These are phyloP conservation scores for Spizellomyces punctatus DNA, from an alignment of 192 early-diverging fungal genomes.

Conservation along the genomic window DNA sequence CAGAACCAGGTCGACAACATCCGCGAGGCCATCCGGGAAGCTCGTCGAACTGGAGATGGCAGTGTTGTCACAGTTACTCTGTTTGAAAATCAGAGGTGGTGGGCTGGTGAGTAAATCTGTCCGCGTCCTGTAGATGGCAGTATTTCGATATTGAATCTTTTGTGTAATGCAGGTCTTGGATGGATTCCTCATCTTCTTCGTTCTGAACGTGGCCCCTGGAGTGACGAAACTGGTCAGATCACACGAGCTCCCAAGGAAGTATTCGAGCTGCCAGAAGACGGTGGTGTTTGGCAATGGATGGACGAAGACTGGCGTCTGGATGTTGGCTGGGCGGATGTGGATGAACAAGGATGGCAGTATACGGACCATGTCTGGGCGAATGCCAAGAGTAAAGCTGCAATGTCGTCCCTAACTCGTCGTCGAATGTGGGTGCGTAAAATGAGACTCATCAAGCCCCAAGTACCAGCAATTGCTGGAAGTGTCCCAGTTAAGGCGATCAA, in stretches of 20 bases:
- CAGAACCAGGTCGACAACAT: slow-evolving; percentile 40
- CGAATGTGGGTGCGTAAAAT: slow-evolving; percentile 64
- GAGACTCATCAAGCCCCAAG: slow-evolving; percentile 22
- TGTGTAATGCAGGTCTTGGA: slow-evolving; percentile 54
- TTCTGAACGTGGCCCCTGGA: slow-evolving; percentile 62
- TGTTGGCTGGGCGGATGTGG: slow-evolving; percentile 42
- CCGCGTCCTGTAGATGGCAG: too few relatives aligned
- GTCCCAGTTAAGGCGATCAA: too few relatives aligned
- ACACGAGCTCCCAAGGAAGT: slow-evolving; percentile 52
- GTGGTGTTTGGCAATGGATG: slow-evolving; percentile 52
- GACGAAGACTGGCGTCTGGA: slow-evolving; percentile 65
- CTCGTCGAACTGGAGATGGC: slow-evolving; percentile 25
- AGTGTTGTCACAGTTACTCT: slow-evolving; percentile 38
- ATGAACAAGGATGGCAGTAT: slow-evolving; percentile 68
- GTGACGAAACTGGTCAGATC: slow-evolving; percentile 62
- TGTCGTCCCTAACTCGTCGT: slow-evolving; percentile 63
- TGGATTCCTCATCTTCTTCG: slow-evolving; percentile 69
- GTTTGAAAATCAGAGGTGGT: slow-evolving; percentile 83
- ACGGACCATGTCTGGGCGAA: slow-evolving; percentile 68
- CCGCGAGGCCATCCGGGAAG: slow-evolving; percentile 36
- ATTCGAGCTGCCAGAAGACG: slow-evolving; percentile 56
- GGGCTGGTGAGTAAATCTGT: slow-evolving; percentile 46
- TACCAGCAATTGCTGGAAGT: too few relatives aligned
- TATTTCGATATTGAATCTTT: too few relatives aligned
- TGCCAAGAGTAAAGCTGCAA: slow-evolving; percentile 42